Evolutionary conservation across 352 stramenopile species (phyloP).

Genomic region (Pythium sp.): DNA sequence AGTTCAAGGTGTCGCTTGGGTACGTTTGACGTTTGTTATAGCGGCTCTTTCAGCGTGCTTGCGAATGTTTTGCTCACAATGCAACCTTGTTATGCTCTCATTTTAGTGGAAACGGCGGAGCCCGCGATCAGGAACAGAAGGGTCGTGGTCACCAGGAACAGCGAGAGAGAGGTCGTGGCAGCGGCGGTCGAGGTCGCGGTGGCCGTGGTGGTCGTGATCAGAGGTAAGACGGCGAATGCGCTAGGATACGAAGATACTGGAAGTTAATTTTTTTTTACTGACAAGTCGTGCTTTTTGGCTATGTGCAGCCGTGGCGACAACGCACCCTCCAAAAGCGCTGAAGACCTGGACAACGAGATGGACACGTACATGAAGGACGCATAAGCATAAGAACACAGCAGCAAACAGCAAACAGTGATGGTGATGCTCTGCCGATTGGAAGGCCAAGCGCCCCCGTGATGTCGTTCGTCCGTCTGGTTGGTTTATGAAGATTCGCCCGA

Average conservation of each 20-base stretch:
- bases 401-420: neutral
- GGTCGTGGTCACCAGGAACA: slow-evolving; percentile 21
- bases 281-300: neutral
- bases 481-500: neutral
- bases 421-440: neutral
- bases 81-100: neutral
- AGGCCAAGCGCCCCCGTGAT: neutral
- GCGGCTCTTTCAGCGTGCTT: neutral
- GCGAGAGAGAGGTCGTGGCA: slow-evolving; percentile 21
- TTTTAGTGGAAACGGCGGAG: slow-evolving; percentile 18
- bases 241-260: neutral
- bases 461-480: neutral
- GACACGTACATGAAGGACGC: slow-evolving; percentile 86
- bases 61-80: neutral
- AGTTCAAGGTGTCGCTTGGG: slow-evolving; percentile 82
- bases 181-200: slow-evolving; percentile 34
- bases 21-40: slow-evolving; percentile 23
- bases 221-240: neutral
- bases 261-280: neutral
- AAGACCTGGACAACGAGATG: slow-evolving; percentile 85
- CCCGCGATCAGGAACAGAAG: slow-evolving; percentile 34
- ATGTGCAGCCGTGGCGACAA: slow-evolving; percentile 30
- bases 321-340: slow-evolving; percentile 39
- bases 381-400: slow-evolving; percentile 27
- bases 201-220: slow-evolving; percentile 20